phyloP scores from a whole-genome alignment of 2,329 filamentous ascomycete species.

The Eutypella sp. region DNA sequence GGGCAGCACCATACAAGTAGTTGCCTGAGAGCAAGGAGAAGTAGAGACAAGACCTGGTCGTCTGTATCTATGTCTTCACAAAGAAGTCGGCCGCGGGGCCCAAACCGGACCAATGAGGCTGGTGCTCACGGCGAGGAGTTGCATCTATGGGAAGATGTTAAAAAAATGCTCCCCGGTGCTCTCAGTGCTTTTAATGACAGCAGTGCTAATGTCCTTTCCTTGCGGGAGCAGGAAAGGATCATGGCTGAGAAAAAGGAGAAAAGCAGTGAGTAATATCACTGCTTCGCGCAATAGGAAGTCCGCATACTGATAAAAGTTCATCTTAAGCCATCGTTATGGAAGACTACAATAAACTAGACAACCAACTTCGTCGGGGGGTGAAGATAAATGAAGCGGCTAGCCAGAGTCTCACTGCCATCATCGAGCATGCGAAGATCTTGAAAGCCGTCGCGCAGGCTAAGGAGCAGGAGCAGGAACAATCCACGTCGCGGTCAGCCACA shows the following conservation, averaged over 20 bases:
- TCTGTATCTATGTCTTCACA: slow-evolving; percentile 29
- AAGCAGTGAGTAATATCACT: slow-evolving; percentile 28
- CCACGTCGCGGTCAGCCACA: slow-evolving; percentile 18
- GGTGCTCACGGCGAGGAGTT: slow-evolving; percentile 38
- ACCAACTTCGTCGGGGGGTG: slow-evolving; percentile 27
- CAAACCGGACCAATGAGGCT: slow-evolving; percentile 33
- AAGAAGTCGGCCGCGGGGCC: slow-evolving; percentile 25
- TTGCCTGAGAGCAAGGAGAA: too few relatives aligned
- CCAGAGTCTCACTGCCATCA: slow-evolving; percentile 25
- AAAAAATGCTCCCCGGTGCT: slow-evolving; percentile 31
- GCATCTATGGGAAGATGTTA: slow-evolving; percentile 34
- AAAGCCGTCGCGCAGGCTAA: slow-evolving; percentile 36
- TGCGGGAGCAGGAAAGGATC: slow-evolving; percentile 34
- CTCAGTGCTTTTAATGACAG: slow-evolving; percentile 35
- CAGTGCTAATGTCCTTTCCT: slow-evolving; percentile 32
- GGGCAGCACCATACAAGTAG: too few relatives aligned
- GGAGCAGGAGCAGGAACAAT: slow-evolving; percentile 31
- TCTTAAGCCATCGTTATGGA: slow-evolving; percentile 23
- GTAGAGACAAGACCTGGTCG: too few relatives aligned
- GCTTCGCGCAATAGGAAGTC: too few relatives aligned
- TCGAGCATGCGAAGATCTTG: slow-evolving; percentile 34
- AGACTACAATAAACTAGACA: slow-evolving; percentile 29
- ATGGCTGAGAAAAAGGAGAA: slow-evolving; percentile 32
- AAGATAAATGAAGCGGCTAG: slow-evolving; percentile 25
- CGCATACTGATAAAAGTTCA: slow-evolving; percentile 24